Evolutionary conservation across 352 stramenopile species (phyloP).

Genomic region (Phytopythium sindhum): DNA sequence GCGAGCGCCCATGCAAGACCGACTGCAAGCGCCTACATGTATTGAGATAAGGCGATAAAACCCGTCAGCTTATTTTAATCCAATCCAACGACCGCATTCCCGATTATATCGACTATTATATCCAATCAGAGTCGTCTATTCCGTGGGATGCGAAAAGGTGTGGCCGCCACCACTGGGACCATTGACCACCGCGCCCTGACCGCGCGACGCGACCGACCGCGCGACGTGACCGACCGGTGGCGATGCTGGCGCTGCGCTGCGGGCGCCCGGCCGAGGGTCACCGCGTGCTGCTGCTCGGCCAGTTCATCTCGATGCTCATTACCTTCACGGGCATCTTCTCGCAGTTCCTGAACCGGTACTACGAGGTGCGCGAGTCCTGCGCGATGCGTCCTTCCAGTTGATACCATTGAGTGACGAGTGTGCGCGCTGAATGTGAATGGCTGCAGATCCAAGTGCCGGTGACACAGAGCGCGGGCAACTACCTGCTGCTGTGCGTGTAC

Average conservation of each 20-base stretch:
- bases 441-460: constrained; percentile 69
- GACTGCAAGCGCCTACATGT: constrained; percentile 12
- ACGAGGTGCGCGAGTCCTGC: constrained; percentile 47
- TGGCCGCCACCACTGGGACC: neutral
- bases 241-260: neutral
- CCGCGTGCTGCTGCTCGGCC: constrained; percentile 70
- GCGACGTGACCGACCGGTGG: neutral
- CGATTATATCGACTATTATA: constrained; percentile 9
- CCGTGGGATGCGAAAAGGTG: constrained; percentile 1
- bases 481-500: constrained; percentile 62
- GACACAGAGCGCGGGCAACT: constrained; percentile 71
- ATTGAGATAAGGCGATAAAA: neutral
- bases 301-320: constrained; percentile 89
- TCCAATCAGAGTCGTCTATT: constrained; percentile 11
- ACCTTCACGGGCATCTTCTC: constrained; percentile 86
- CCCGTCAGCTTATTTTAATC: constrained; percentile 9
- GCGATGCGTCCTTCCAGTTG: no score
- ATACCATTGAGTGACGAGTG: neutral
- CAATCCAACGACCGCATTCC: constrained; percentile 12
- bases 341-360: constrained; percentile 75
- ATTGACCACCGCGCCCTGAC: neutral
- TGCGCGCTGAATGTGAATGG: constrained; percentile 12
- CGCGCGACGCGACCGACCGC: no score
- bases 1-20: no score
- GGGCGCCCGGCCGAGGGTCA: constrained; percentile 21